Base-by-base conservation (phyloP, 2,329 filamentous ascomycete species). In the Penicillium verrucosum region DNA sequence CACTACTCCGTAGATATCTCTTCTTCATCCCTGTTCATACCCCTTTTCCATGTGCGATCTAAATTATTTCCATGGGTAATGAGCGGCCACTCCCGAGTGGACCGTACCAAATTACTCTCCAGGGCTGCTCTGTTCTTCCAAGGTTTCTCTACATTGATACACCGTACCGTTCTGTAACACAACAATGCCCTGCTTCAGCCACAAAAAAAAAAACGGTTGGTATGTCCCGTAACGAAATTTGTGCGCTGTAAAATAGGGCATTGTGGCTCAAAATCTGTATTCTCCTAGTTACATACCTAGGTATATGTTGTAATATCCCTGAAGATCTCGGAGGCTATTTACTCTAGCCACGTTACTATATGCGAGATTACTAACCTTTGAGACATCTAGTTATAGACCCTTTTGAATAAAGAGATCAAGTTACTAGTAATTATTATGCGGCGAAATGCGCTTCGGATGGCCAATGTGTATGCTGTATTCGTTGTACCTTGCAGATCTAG, bases 51-150 rank as follows among this genome's bases (percentile, higher is more conserved):
- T 16, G 25, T 43, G 11, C 29, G 5, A 21, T 16, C 30, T 0
- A 29, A 29, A 49, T 37, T 23, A 23, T 56, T 52, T 42, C 54
- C 54, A 51, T 52, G 48, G 54, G 42, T 52, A 42, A 56, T 43
- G 21, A 51, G 38, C 59, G 59, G 59, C 42, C 43, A 23, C 43
- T 59, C 57, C 59, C 59, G 59, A 34, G 58, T 60, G 58, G 59
- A 59, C 25, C 32, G n/a, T 37, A 41, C 30, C 30, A 40, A n/a
- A 37, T 40, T 40, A 14, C 34, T 18, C 16, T 18, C 18, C 18
- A 18, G 18, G 18, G 18, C 18, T 40, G 36, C 48, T 25, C 23
- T 41, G 49, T 51, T 48, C 12, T 40, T 18, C 18, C 18, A 18
- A 18, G 18, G 18, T 18, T 30, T 37, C 14, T 14, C 27, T 27